phyloP scores from a whole-genome alignment of 2,329 filamentous ascomycete genomes.

The Phialophora chinensis region DNA sequence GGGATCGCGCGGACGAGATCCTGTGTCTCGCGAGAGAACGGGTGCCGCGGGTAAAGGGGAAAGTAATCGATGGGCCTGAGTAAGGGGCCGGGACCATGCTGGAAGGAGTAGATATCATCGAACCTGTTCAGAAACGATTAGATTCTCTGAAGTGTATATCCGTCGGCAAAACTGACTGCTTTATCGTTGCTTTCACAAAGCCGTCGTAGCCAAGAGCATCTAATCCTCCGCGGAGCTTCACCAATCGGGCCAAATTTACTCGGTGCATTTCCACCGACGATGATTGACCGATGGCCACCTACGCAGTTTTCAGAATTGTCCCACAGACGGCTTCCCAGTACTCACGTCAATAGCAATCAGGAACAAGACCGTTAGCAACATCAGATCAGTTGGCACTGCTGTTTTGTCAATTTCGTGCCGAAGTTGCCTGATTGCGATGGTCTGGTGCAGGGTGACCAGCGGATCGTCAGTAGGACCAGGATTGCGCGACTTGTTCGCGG shows the following conservation, averaged over 20 bases:
- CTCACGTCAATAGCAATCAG: conserved; percentile 11
- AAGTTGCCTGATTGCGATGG: conserved; percentile 9
- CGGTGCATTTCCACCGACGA: conserved; percentile 10
- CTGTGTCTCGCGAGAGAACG: background rate
- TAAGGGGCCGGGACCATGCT: conserved; percentile 2
- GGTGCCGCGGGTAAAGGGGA: background rate
- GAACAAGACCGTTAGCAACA: conserved; percentile 10
- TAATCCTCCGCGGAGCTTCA: conserved; percentile 8
- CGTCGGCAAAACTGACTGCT: conserved; percentile 6
- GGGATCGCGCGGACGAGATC: background rate
- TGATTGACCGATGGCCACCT: conserved; percentile 7
- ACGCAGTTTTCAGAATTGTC: background rate
- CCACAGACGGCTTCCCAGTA: background rate
- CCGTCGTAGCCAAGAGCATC: conserved; percentile 2
- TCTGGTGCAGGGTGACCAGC: conserved; percentile 2
- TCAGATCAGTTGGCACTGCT: conserved; percentile 5
- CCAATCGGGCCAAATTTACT: background rate
- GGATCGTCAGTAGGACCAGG: background rate
- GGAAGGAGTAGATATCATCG: conserved; percentile 6
- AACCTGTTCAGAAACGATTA: conserved; percentile 8
- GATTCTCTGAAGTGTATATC: background rate
- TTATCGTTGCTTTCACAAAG: conserved; percentile 7
- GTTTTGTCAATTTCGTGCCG: conserved; percentile 7
- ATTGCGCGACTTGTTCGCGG: background rate
- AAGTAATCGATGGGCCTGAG: background rate